phyloP scores from a whole-genome alignment of 352 stramenopile species.

The Pythium oligandrum region DNA sequence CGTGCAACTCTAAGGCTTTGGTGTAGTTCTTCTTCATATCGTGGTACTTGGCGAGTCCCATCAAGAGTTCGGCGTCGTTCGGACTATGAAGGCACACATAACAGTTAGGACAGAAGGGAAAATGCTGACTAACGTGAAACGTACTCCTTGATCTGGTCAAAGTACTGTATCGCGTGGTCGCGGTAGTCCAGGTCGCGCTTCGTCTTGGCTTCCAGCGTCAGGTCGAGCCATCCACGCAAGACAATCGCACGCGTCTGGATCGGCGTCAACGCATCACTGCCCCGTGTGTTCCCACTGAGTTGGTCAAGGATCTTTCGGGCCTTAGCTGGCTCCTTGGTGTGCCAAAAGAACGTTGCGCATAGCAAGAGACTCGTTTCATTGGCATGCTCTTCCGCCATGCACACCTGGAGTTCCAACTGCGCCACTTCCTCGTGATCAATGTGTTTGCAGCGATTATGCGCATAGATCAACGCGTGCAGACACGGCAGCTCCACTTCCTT shows the following conservation, averaged over 20 bases:
- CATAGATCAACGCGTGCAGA: slow-evolving; percentile 73
- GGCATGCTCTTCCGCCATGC: slow-evolving; percentile 72
- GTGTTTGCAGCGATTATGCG: slow-evolving; percentile 71
- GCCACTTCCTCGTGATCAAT: slow-evolving; percentile 77
- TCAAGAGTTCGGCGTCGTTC: slow-evolving; percentile 65
- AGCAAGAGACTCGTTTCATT: slow-evolving; percentile 49
- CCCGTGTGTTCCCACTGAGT: slow-evolving; percentile 21
- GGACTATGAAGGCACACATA: slow-evolving; percentile 20
- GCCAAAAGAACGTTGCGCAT: slow-evolving; percentile 78
- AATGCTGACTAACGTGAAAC: slow-evolving; percentile 3
- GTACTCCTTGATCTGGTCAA: slow-evolving; percentile 61
- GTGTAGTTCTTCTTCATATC: slow-evolving; percentile 69
- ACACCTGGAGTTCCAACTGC: slow-evolving; percentile 72
- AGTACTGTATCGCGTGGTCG: slow-evolving; percentile 56
- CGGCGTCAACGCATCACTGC: slow-evolving; percentile 13
- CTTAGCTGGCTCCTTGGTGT: slow-evolving; percentile 55
- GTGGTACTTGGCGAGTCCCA: slow-evolving; percentile 70
- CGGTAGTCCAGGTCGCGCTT: slow-evolving; percentile 61
- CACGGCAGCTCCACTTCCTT: slow-evolving; percentile 77
- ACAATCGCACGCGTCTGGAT: slow-evolving; percentile 48
- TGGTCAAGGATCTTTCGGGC: slow-evolving; percentile 70
- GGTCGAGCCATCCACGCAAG: slow-evolving; percentile 71
- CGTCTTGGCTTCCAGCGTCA: slow-evolving; percentile 62
- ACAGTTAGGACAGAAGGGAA: background rate
- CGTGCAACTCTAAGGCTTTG: slow-evolving; percentile 57